Evolutionary conservation across 129 eudicot species (phyloP).

Genomic region (Artemisia annua): DNA sequence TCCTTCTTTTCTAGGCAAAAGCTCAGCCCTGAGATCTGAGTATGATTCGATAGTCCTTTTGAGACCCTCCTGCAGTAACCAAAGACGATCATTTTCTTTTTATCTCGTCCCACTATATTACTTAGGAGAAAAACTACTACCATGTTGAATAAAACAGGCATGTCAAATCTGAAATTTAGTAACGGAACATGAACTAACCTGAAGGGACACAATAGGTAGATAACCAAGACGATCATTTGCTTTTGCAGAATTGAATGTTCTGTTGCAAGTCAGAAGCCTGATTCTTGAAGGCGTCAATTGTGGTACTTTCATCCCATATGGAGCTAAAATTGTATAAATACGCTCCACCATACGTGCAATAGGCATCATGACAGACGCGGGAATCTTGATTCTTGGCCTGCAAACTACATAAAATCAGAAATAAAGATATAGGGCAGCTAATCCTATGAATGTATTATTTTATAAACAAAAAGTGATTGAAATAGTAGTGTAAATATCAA

Average conservation of each 20-base stretch:
- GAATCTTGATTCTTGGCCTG: slow-evolving; percentile 95
- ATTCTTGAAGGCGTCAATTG: too few relatives aligned
- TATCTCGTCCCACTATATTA: not conserved
- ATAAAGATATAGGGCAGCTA: slow-evolving; percentile 38
- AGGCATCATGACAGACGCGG: slow-evolving; percentile 84
- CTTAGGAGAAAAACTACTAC: not conserved
- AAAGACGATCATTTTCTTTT: slow-evolving; percentile 15
- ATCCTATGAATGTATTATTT: not conserved
- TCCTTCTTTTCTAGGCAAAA: slow-evolving; percentile 63
- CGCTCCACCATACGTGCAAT: slow-evolving; percentile 78
- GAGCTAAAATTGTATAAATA: slow-evolving; percentile 64
- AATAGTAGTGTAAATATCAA: too few relatives aligned
- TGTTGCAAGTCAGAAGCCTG: too few relatives aligned
- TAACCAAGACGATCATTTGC: too few relatives aligned
- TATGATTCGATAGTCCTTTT: slow-evolving; percentile 87
- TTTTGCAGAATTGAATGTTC: too few relatives aligned
- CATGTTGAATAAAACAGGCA: not conserved
- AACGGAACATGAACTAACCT: too few relatives aligned
- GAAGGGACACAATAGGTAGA: too few relatives aligned
- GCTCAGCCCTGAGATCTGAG: slow-evolving; percentile 80
- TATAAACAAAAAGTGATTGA: too few relatives aligned
- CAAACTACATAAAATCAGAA: slow-evolving; percentile 71
- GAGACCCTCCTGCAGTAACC: slow-evolving; percentile 80
- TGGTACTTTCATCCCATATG: slow-evolving; percentile 22
- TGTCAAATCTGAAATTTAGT: not conserved